Base-by-base conservation (phyloP, 345 rosid genomes). In the Melaleuca quinquenervia region DNA sequence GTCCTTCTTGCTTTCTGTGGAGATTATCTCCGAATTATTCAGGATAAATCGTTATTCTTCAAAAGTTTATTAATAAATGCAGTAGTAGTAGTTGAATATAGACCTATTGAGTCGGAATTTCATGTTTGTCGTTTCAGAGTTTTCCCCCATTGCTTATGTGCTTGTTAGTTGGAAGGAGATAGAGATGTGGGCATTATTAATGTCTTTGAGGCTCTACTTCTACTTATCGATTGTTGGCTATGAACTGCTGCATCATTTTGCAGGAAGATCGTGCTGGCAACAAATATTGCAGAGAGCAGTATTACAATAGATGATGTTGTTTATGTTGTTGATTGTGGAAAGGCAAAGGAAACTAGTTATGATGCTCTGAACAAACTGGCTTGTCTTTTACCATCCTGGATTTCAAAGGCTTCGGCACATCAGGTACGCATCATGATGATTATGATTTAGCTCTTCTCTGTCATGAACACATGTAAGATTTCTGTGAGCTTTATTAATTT, bases 261-360 rank as follows among this genome's bases (percentile, higher is more conserved):
- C 88, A 96, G 99, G 92, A 97, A 97, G 92, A 96, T 97, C 83
- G 96, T 97, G 84, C 87, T 97, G 89, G 98, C 98, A 27, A 97
- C 99, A 78, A 97, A 97, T 89, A 96, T 97, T 85, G 99, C 98
- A 41, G 99, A 97, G 94, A 97, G 99, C 87, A 97, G 99, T 88
- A 94, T 97, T 86, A 97, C 99, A 60, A 94, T 97, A 70, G 99
- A 97, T 89, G 99, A 97, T 91, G 96, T 97, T 88, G 98, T 95
- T 86, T 96, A 94, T 91, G 99, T 97, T 89, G 92, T 96, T 84
- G 99, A 97, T 90, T 97, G 97, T 74, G 98, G 98, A 87, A 97
- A 97, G 92, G 97, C 98, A 85, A 97, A 96, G 87, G 99, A 97
- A 93, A 96, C 96, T 84, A 97, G 98, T 89, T 97, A 97, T 86